Conservation (phyloP, 768 basidiomycete species). For the Pisolithus sp. region DNA sequence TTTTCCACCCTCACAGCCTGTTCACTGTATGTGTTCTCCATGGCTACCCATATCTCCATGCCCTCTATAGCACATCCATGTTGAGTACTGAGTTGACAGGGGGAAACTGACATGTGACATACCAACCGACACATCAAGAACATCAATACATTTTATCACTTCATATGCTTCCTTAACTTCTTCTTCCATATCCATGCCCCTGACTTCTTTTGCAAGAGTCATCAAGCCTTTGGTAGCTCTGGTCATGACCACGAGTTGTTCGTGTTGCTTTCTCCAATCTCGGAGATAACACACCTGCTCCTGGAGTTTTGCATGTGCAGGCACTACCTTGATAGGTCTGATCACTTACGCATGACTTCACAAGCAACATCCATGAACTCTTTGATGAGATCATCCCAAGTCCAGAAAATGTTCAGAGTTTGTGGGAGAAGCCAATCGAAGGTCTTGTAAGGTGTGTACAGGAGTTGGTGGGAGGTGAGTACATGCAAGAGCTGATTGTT, state of each 20-base stretch:
- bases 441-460: conserved; percentile 90
- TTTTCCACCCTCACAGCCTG: too few relatives aligned
- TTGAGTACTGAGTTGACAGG: background rate
- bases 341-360: conserved; percentile 84
- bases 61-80: conserved; percentile 37
- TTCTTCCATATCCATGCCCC: too few relatives aligned
- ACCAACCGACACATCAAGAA: conserved; percentile 91
- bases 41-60: too few relatives aligned
- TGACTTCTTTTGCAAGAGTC: conserved; percentile 65
- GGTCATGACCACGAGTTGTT: too few relatives aligned
- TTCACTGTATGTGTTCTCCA: too few relatives aligned
- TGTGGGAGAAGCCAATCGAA: conserved; percentile 82
- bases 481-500: conserved; percentile 88
- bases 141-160: conserved; percentile 93
- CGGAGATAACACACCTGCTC: conserved; percentile 82
- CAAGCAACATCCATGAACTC: conserved; percentile 90
- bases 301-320: conserved; percentile 87
- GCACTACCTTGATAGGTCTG: conserved; percentile 91
- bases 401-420: conserved; percentile 71
- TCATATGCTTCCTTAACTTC: too few relatives aligned
- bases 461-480: conserved; percentile 82
- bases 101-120: conserved; percentile 20
- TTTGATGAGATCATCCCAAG: conserved; percentile 88
- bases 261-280: too few relatives aligned
- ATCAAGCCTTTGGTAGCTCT: too few relatives aligned